Evolutionary conservation across 169 alveolate species (phyloP).

Genomic region (Eimeria falciformis): DNA sequence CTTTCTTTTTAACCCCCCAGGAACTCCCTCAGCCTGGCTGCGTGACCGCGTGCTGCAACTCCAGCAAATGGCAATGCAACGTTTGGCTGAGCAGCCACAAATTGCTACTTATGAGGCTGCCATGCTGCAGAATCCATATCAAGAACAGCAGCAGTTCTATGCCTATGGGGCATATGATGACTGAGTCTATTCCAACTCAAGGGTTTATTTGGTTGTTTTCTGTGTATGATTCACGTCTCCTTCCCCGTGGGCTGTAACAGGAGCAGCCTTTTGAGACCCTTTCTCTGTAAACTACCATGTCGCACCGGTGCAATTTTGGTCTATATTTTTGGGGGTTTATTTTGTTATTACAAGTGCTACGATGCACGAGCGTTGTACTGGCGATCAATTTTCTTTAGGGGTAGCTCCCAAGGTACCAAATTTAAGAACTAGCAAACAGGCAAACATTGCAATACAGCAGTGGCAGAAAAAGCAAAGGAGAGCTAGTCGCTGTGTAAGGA

Average conservation of each 20-base stretch:
- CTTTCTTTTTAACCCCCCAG: constrained; percentile 86
- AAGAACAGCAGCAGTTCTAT: constrained; percentile 29
- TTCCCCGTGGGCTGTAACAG: too few relatives aligned
- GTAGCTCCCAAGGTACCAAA: too few relatives aligned
- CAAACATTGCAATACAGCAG: too few relatives aligned
- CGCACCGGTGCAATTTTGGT: neutral
- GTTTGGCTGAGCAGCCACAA: constrained; percentile 61
- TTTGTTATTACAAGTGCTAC: too few relatives aligned
- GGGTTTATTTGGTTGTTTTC: neutral
- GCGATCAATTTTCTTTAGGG: too few relatives aligned
- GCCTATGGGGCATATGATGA: constrained; percentile 2
- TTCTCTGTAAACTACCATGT: neutral
- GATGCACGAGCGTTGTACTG: too few relatives aligned
- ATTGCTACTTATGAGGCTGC: constrained; percentile 52
- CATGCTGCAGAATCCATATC: constrained; percentile 38
- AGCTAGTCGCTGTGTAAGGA: too few relatives aligned
- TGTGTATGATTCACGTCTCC: neutral
- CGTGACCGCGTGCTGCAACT: constrained; percentile 73
- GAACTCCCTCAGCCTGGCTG: constrained; percentile 78
- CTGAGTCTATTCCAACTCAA: neutral
- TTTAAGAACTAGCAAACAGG: too few relatives aligned
- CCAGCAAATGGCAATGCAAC: constrained; percentile 59
- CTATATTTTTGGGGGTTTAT: too few relatives aligned
- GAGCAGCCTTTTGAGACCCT: neutral
- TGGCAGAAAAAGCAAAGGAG: too few relatives aligned